Evolutionary conservation across 1,284 basidiomycete species (phyloP).

Genomic region (Apiotrichum akiyoshidainum): DNA sequence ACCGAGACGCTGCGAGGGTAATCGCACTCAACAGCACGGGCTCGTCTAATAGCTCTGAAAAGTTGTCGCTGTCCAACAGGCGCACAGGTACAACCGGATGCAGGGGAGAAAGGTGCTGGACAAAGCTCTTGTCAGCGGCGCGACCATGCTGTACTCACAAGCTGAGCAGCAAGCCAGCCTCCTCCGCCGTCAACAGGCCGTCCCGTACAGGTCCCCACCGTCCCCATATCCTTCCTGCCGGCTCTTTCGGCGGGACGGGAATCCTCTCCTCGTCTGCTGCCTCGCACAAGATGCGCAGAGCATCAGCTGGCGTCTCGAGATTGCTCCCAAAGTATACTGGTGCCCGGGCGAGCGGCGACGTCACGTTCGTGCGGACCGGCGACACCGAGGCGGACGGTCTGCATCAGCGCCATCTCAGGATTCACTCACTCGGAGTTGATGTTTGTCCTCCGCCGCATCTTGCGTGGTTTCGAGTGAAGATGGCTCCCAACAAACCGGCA

Average conservation of each 20-base stretch:
- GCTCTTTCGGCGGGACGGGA: neutral
- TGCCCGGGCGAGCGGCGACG: too few relatives aligned
- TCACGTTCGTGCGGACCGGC: too few relatives aligned
- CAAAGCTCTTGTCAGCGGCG: constrained; percentile 10
- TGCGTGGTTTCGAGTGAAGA: constrained; percentile 1
- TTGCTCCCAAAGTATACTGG: neutral
- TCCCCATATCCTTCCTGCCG: constrained; percentile 6
- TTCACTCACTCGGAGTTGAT: too few relatives aligned
- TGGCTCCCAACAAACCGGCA: constrained; percentile 17
- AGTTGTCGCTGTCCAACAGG: constrained; percentile 15
- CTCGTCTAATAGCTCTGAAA: constrained; percentile 13
- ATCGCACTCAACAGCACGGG: constrained; percentile 18
- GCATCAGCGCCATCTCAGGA: neutral
- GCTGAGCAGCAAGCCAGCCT: constrained; percentile 12
- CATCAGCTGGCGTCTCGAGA: constrained; percentile 22
- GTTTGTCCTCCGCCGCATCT: neutral
- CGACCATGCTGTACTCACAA: constrained; percentile 6
- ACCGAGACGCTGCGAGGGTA: constrained; percentile 12
- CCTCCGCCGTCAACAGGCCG: constrained; percentile 20
- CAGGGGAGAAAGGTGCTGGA: constrained; percentile 11
- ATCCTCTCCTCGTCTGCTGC: constrained; percentile 10
- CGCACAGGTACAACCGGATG: constrained; percentile 13
- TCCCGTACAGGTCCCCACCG: constrained; percentile 23
- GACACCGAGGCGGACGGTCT: too few relatives aligned
- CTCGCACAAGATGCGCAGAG: constrained; percentile 21